A percentile compares a stretch with the other conserved stretches of the same genome.
Conservation (phyloP, 495 filamentous ascomycete species). For the Neurospora hispaniola region DNA sequence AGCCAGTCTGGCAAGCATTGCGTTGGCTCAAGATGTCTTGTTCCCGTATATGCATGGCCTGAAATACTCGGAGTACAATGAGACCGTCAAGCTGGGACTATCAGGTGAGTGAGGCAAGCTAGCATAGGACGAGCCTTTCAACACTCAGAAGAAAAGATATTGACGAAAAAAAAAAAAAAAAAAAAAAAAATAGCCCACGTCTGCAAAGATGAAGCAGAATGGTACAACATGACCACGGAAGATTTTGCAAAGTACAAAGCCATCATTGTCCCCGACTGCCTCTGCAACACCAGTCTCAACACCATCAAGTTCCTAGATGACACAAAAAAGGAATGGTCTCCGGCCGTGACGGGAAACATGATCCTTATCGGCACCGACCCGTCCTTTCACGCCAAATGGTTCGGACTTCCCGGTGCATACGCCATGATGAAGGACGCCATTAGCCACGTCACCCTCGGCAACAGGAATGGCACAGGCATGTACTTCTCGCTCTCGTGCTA, state of each 20-base stretch:
- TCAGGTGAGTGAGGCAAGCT: constrained; percentile 8
- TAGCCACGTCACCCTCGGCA: constrained; percentile 13
- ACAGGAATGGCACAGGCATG: constrained; percentile 19
- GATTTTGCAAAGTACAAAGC: constrained; percentile 24
- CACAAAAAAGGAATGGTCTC: constrained; percentile 20
- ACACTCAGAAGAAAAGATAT: neutral
- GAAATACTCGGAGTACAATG: constrained; percentile 12
- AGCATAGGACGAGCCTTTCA: neutral
- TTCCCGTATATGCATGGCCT: constrained; percentile 13
- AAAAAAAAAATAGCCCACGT: constrained; percentile 16
- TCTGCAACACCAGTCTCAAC: constrained; percentile 17
- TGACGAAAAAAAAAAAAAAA: constrained; percentile 5
- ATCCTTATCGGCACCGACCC: constrained; percentile 23
- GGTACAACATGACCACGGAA: constrained; percentile 20
- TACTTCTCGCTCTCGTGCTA: constrained; percentile 26
- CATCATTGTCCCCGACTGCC: constrained; percentile 19
- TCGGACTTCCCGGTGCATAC: constrained; percentile 14
- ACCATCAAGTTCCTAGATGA: constrained; percentile 21
- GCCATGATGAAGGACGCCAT: constrained; percentile 21
- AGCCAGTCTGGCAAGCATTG: constrained; percentile 8
- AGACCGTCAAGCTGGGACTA: constrained; percentile 7
- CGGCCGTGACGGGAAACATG: constrained; percentile 23
- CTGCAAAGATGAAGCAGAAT: constrained; percentile 18
- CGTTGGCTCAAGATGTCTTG: constrained; percentile 9
- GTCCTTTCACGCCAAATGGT: constrained; percentile 20